These are phyloP conservation scores for Poterioochromonas sp. DNA, from an alignment of 352 stramenopile species.

Conservation along the genomic window DNA sequence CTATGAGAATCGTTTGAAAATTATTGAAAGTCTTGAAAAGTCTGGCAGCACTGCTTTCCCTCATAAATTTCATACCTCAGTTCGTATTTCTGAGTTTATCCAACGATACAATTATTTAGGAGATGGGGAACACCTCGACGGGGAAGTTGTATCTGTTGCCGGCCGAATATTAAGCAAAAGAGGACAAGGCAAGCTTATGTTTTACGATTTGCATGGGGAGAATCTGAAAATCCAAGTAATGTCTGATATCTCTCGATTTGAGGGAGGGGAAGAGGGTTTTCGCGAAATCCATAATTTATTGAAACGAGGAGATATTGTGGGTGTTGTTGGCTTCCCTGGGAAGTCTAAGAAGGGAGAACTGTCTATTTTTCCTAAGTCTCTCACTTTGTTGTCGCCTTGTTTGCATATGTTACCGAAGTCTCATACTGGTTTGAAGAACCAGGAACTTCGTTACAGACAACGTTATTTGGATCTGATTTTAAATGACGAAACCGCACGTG, in stretches of 20 bases:
- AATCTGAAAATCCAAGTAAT: constrained; percentile 94
- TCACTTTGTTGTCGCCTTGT: constrained; percentile 87
- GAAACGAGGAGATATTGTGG: constrained; percentile 90
- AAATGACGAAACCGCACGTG: constrained; percentile 76
- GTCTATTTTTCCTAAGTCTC: constrained; percentile 82
- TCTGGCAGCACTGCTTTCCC: constrained; percentile 73
- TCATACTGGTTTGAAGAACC: constrained; percentile 57
- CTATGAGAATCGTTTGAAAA: constrained; percentile 85
- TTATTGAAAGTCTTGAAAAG: constrained; percentile 64
- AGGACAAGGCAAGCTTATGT: constrained; percentile 90
- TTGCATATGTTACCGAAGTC: constrained; percentile 91
- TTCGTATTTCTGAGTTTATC: constrained; percentile 84
- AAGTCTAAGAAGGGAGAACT: constrained; percentile 97
- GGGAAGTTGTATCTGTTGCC: constrained; percentile 75
- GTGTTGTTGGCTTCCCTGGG: constrained; percentile 78
- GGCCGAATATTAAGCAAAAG: constrained; percentile 89
- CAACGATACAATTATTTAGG: constrained; percentile 65
- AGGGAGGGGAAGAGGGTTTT: constrained; percentile 60
- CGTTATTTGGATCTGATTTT: constrained; percentile 97
- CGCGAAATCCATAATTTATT: constrained; percentile 73
- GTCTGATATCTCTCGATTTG: constrained; percentile 37
- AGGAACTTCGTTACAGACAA: constrained; percentile 94
- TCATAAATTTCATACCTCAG: constrained; percentile 94
- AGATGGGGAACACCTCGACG: constrained; percentile 62
- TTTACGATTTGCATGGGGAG: constrained; percentile 92